Conservation (phyloP, 148 eudicot genomes). For the Fallopia convolvulus region DNA sequence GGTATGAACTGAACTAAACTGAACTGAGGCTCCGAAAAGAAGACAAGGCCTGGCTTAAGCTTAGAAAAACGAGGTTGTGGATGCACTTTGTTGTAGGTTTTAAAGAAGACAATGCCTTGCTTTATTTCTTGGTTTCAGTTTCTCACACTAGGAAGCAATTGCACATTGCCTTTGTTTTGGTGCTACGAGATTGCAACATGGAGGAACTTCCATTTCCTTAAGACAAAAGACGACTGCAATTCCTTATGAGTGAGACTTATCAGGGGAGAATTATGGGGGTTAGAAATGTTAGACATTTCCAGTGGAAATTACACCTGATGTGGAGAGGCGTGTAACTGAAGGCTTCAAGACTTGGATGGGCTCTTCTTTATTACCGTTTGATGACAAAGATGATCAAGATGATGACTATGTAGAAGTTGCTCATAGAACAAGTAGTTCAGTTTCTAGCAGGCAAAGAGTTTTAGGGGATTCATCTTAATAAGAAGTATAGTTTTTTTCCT, state of each 20-base stretch:
- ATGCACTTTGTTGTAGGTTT: constrained; percentile 2
- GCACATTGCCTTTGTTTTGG: constrained; percentile 88
- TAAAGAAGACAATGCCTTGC: no score
- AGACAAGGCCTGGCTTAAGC: constrained; percentile 48
- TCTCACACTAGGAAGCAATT: constrained; percentile 76
- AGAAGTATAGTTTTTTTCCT: neutral
- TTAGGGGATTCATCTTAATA: neutral
- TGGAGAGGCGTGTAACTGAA: constrained; percentile 81
- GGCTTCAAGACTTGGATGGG: constrained; percentile 95
- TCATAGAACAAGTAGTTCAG: constrained; percentile 1
- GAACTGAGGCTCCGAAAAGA: constrained; percentile 69
- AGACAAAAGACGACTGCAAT: constrained; percentile 61
- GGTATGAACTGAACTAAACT: no score
- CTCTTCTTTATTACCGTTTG: constrained; percentile 73
- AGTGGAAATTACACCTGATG: constrained; percentile 53
- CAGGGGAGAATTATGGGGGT: constrained; percentile 51
- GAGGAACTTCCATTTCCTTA: constrained; percentile 53
- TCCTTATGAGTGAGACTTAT: constrained; percentile 48
- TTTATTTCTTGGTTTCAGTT: constrained; percentile 68
- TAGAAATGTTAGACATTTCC: constrained; percentile 85
- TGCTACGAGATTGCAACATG: constrained; percentile 72
- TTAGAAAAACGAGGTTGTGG: constrained; percentile 43
- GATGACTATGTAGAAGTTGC: constrained; percentile 48
- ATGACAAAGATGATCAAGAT: constrained; percentile 68
- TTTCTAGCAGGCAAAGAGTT: neutral